Evolutionary conservation across 768 basidiomycete species (phyloP).

Genomic region (Mycena indigotica): DNA sequence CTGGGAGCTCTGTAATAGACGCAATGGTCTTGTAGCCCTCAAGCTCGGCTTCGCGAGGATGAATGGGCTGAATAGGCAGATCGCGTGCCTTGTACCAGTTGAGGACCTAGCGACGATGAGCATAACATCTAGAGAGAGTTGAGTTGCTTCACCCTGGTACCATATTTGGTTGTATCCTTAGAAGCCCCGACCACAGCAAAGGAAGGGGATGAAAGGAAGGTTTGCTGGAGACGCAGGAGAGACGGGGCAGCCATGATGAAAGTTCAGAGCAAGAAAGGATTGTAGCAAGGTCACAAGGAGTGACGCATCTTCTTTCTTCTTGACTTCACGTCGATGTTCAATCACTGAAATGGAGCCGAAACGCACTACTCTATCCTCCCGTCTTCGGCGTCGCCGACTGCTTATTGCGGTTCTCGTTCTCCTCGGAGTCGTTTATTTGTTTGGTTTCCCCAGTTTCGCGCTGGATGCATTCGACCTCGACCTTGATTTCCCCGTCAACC

Average conservation of each 20-base stretch:
- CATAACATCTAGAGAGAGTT: neutral
- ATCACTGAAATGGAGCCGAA: slow-evolving; percentile 14
- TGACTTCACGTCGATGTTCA: neutral
- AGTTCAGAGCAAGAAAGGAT: too few species aligned
- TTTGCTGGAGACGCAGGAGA: slow-evolving; percentile 41
- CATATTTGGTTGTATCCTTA: slow-evolving; percentile 75
- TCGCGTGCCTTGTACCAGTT: slow-evolving; percentile 72
- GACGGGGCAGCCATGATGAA: neutral
- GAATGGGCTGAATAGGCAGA: slow-evolving; percentile 69
- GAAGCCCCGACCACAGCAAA: slow-evolving; percentile 86
- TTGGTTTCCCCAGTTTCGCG: slow-evolving; percentile 46
- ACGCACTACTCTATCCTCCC: slow-evolving; percentile 14
- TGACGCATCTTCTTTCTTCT: neutral
- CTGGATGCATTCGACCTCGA: slow-evolving; percentile 39
- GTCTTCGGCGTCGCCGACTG: slow-evolving; percentile 49
- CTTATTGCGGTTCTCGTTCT: slow-evolving; percentile 42
- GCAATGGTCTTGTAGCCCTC: slow-evolving; percentile 63
- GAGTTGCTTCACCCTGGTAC: slow-evolving; percentile 58
- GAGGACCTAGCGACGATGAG: slow-evolving; percentile 51
- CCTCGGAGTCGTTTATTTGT: slow-evolving; percentile 40
- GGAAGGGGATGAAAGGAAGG: slow-evolving; percentile 62
- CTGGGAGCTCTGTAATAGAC: slow-evolving; percentile 56
- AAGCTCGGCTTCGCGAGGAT: slow-evolving; percentile 70
- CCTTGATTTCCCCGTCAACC: slow-evolving; percentile 36
- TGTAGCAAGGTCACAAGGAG: neutral